Base-by-base conservation (phyloP, 371 early-diverging fungal genomes). In the Syncephalastrum contaminatum region DNA sequence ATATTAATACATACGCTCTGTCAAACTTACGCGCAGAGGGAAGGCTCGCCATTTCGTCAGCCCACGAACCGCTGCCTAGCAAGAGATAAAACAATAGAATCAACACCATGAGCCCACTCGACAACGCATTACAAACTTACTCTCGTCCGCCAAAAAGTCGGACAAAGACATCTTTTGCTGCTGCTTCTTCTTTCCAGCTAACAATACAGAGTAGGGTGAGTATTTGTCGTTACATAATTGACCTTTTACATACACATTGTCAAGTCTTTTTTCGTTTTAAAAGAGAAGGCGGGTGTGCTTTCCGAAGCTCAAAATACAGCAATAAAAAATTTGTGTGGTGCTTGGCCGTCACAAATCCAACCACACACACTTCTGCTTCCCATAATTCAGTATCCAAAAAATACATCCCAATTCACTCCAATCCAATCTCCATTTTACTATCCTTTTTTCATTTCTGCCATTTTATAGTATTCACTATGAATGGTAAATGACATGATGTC, bases 1-100 rank as follows among this genome's bases (percentile, higher is more conserved):
- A 19, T 51, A 36, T 40, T 25, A 7, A 43, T 19, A 16, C 22
- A 39, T 15, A 53, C 42, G 13, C 18, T 13, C n/a, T 36, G 20
- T 44, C 13, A 18, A 44, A 79, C 89, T 72, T 83, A 92, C 93
- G 94, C 60, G 91, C 95, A 73, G 91, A 82, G 43, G 96, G 96
- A 54, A 95, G 83, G 58, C 85, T 90, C 24, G 80, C 72, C 70
- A 90, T 88, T 71, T 96, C 94, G 81, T 96, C 96, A 61, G 95
- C 94, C 95, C 95, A 96, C 48, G 90, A 88, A 46, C 81, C 82
- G 40, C 75, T 70, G 58, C 82, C 85, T 82, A 66, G 59, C 40
- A 15, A 24, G 18, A 40, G 36, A 19, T 22, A 52, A 43, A 16
- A 47, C 40, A 47, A 48, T 56, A 13, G 41, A 27, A 47, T 47